Conservation (phyloP, 1,139 yeast species). For the Magnusiomyces tetraspermus region DNA sequence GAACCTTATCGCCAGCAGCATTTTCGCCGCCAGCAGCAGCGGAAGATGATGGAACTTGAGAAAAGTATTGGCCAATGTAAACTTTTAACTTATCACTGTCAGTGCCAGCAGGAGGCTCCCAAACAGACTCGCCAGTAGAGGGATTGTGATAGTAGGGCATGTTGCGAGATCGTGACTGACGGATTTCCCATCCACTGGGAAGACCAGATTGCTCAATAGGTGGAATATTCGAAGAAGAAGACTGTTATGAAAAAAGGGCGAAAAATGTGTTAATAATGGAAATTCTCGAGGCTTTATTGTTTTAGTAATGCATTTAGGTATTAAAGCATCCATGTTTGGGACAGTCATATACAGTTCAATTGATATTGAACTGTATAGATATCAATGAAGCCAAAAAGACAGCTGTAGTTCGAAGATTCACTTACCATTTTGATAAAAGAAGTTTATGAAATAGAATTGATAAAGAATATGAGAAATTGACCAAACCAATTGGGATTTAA, state of each 20-base stretch:
- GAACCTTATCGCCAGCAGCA: conserved; percentile 40
- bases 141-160: conserved; percentile 75
- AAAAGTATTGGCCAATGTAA: conserved; percentile 40
- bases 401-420: too few relatives aligned
- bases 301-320: too few relatives aligned
- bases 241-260: too few relatives aligned
- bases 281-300: neutral
- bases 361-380: too few relatives aligned
- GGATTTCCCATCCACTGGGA: conserved; percentile 77
- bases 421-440: too few relatives aligned
- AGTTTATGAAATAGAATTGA: neutral
- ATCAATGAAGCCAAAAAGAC: too few relatives aligned
- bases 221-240: neutral
- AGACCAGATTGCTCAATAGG: conserved; percentile 45
- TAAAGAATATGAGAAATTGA: too few relatives aligned
- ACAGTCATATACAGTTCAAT: too few relatives aligned
- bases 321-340: too few relatives aligned
- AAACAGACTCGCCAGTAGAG: conserved; percentile 43
- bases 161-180: conserved; percentile 69
- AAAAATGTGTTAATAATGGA: neutral
- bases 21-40: conserved; percentile 15
- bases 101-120: conserved; percentile 90
- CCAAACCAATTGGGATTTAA: too few relatives aligned
- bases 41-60: conserved; percentile 18
- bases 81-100: conserved; percentile 47